Conservation (phyloP, 2,329 filamentous ascomycete species). For the Sclerotinia minor region DNA sequence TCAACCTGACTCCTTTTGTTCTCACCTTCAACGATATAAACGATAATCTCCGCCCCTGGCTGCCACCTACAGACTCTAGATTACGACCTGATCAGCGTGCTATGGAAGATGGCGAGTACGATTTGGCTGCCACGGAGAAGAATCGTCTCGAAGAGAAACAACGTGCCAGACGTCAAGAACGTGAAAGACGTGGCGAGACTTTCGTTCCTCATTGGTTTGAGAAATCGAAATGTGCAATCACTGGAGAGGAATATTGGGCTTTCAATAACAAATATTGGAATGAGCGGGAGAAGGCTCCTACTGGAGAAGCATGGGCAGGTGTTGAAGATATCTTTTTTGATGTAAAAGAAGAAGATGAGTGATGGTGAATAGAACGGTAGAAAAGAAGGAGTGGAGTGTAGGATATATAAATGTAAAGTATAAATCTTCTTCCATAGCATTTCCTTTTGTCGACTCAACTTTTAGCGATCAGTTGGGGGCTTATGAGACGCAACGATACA, state of each 20-base stretch:
- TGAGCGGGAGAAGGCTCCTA: constrained; percentile 49
- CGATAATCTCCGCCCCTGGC: constrained; percentile 71
- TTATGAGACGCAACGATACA: constrained; percentile 4
- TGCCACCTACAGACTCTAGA: constrained; percentile 93
- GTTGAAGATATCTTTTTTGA: constrained; percentile 43
- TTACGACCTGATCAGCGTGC: constrained; percentile 90
- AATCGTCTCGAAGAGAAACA: constrained; percentile 92
- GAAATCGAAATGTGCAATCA: constrained; percentile 70
- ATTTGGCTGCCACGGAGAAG: constrained; percentile 90
- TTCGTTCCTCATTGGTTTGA: constrained; percentile 85
- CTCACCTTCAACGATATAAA: constrained; percentile 91
- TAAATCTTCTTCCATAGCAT: constrained; percentile 25
- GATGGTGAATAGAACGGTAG: background rate
- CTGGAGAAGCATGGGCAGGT: constrained; percentile 39
- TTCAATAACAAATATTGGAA: constrained; percentile 90
- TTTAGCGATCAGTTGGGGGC: background rate
- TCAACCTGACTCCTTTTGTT: constrained; percentile 96
- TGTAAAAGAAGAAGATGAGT: constrained; percentile 3
- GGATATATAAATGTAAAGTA: constrained; percentile 17
- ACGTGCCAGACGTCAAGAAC: constrained; percentile 67
- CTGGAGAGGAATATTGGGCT: constrained; percentile 87
- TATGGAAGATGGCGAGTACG: constrained; percentile 98
- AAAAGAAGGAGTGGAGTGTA: background rate
- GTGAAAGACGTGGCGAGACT: constrained; percentile 77
- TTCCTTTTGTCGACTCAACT: background rate